Base-by-base conservation (phyloP, 495 filamentous ascomycete genomes). In the Penicillium cinerascens region DNA sequence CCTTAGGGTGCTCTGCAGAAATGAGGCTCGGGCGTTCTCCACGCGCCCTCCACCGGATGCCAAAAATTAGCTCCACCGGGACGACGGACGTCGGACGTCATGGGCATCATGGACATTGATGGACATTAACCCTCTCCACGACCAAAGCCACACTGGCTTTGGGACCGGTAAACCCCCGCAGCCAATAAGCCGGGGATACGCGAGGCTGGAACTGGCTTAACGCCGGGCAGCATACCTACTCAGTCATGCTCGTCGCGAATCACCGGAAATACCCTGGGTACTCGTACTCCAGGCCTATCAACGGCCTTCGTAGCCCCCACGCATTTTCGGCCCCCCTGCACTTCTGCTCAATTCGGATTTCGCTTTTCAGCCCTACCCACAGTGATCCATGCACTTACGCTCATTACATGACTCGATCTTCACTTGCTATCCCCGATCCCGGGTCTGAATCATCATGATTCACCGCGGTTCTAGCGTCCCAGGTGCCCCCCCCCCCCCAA, bases 341-440 rank as follows among this genome's bases (percentile, higher is more conserved):
- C 11, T 3, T 13, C 4, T 33, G 3, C 9, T 33, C 29, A 15
- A 33, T 10, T 43, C 22, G 20, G 13, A 3, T 38, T n/a, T 42
- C 25, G 17, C 38, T 13, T 23, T 21, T 53, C 51, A 53, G 51
- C 51, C 51, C 51, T 53, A 53, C 43, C 46, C 43, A 16, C 13
- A 3, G 11, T 4, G 17, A 22, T 36, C 51, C 40, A 53, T 53
- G n/a, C 41, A 3, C 25, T 22, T 43, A 43, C 22, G 17, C 16
- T 52, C 42, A 39, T 46, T 45, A 52, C 49, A 42, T 33, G 11
- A 33, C 29, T 51, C 49, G 42, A 45, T 52, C 42, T 18, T 39
- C 16, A 38, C 36, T 38, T 3, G n/a, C 15, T 10, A 10, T 13
- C 18, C 16, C 37, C 37, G 16, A 20, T 16, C 37, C 3, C 37